Base-by-base conservation (phyloP, 768 basidiomycete species). In the Tulasnella sp. region DNA sequence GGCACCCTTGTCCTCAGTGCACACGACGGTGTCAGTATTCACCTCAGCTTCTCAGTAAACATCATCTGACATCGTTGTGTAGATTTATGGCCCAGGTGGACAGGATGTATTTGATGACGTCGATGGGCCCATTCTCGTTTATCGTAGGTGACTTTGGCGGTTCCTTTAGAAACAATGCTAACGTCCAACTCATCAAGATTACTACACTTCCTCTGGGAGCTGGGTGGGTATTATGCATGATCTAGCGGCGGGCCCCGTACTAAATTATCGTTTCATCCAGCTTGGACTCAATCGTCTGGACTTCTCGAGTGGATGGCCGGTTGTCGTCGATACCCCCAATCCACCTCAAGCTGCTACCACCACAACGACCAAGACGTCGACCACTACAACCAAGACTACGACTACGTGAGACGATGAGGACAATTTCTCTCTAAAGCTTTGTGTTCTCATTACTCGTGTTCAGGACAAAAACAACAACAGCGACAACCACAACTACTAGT, bases 71-170 rank as follows among this genome's bases (percentile, higher is more conserved):
- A 13, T 67, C 16, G 61, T 15, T 26, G 26, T 0, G 61, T 29
- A 67, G 61, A 86, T 88, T 39, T 75, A 85, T 75, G 89, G 89
- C 0, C 89, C 89, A 73, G 89, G 89, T 67, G 89, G 89, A 16
- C 88, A 89, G 82, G 87, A 88, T 79, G 37, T 80, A 9, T 82
- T 86, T 82, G 81, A 81, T 10, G 88, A 89, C 80, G 79, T 35
- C 2, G 87, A 88, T 80, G 88, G 86, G 10, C 82, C 85, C 11
- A 85, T 88, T 74, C 81, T 89, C n/a, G 84, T 88, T 29, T 88
- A 89, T 81, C 88, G 88, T 88, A 79, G 81, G 88, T 83, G 11
- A 32, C 3, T 23, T 6, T 79, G 61, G 0, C 76, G 40, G 15
- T 81, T 74, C 32, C 5, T 15, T 48, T 0, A 5, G n/a, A 20